Base-by-base conservation (phyloP, 2,329 filamentous ascomycete species). In the Hypoxylon sp. region DNA sequence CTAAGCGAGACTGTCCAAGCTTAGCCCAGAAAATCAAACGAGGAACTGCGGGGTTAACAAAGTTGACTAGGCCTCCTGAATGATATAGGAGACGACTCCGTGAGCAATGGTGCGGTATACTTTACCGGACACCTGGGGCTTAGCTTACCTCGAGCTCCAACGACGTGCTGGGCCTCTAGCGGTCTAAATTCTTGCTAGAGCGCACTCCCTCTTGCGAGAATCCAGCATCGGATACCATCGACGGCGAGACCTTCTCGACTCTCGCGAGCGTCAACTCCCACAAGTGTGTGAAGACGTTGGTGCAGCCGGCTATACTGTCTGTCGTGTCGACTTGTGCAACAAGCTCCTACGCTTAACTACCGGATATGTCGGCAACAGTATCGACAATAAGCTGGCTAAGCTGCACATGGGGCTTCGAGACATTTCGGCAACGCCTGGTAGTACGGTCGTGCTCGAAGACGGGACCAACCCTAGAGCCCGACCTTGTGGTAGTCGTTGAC, bases 401-500 rank as follows among this genome's bases (percentile, higher is more conserved):
- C 15, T 35, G 31, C 31, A 8, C 9, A n/a, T 35, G 10, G 31
- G 15, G 5, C 18, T 15, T 15, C 31, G 31, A 35, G 31, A 17
- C 10, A 15, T 17, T 35, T 35, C 31, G 31, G 31, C 31, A 35
- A 35, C 31, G 15, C 15, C 31, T 15, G 31, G 18, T 3, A 63
- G 33, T 50, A 73, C 37, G 13, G 48, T 61, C 2, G 4, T 58
- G 9, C 49, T 61, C 1, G 60, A 58, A 2, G 64, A 68, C 29
- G 68, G 65, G 4, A 53, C 63, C 3, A 24, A 35, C 10, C 46
- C 68, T 37, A 27, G 52, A 18, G 71, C 69, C n/a, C 4, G 72
- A 74, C 40, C 51, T 75, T 2, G 57, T 74, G 5, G 43, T 75
- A 20, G 71, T 62, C 6, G 73, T 70, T 2, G 73, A 75, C 45